A percentile compares a stretch with the other conserved stretches of the same genome.
These are phyloP conservation scores for Fraxinus latifolia DNA, from an alignment of 305 asterid species.

Conservation along the genomic window DNA sequence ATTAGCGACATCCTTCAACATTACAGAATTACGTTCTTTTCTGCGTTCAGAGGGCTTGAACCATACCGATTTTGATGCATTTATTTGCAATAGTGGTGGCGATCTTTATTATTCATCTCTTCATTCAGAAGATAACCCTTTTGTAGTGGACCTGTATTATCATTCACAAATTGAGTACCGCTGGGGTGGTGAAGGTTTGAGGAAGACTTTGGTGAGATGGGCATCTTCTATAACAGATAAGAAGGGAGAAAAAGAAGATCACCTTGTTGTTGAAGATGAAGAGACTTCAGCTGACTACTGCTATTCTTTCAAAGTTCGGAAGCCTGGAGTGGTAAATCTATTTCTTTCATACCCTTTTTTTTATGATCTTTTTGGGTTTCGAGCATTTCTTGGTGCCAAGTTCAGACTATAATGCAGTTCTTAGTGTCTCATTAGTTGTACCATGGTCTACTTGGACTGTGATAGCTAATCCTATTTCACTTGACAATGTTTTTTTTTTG, in stretches of 20 bases:
- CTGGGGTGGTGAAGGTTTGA: constrained; percentile 99
- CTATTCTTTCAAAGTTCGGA: constrained; percentile 84
- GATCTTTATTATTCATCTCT: constrained; percentile 90
- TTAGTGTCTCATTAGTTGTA: constrained; percentile 5
- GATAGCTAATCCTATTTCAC: background rate
- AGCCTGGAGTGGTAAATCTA: constrained; percentile 65
- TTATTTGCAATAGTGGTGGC: constrained; percentile 95
- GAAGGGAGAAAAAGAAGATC: constrained; percentile 63
- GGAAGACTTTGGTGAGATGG: constrained; percentile 90
- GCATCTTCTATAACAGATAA: constrained; percentile 60
- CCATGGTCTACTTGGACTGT: background rate
- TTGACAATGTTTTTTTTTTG: constrained; percentile 19
- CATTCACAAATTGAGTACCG: constrained; percentile 97
- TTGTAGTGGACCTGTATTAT: constrained; percentile 88
- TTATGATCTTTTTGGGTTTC: background rate
- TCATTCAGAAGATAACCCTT: constrained; percentile 71
- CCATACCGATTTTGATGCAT: constrained; percentile 86
- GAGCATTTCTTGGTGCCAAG: background rate
- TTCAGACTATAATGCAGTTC: constrained; percentile 6
- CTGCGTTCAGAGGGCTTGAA: constrained; percentile 65
- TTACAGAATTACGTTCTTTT: constrained; percentile 60
- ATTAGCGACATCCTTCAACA: constrained; percentile 73
- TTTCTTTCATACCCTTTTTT: constrained; percentile 15
- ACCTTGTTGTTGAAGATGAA: constrained; percentile 86
- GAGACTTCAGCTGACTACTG: constrained; percentile 88